Evolutionary conservation across 2,329 filamentous ascomycete species (phyloP).

Genomic region (Alternaria panax): DNA sequence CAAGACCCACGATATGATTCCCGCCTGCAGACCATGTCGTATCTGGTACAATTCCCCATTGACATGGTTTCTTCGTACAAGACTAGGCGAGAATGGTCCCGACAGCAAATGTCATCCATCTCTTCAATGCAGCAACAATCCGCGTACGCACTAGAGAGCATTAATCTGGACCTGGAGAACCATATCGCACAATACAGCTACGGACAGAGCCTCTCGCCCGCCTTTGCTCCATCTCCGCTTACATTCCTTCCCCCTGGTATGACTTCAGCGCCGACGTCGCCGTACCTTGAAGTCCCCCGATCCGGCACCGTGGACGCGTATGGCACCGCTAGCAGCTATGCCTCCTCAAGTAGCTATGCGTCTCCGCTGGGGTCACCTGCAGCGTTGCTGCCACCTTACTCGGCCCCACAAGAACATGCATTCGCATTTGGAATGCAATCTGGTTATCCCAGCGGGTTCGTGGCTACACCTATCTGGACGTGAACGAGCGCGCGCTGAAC

Average conservation of each 20-base stretch:
- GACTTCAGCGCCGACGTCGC: slow-evolving; percentile 46
- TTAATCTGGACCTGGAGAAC: slow-evolving; percentile 51
- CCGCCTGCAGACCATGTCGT: slow-evolving; percentile 53
- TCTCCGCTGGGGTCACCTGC: slow-evolving; percentile 50
- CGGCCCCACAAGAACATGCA: slow-evolving; percentile 50
- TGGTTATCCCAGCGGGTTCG: slow-evolving; percentile 54
- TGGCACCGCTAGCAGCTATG: slow-evolving; percentile 39
- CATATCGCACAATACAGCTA: slow-evolving; percentile 53
- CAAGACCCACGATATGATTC: slow-evolving; percentile 52
- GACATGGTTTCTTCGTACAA: slow-evolving; percentile 55
- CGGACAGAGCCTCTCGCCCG: slow-evolving; percentile 57
- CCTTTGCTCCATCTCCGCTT: slow-evolving; percentile 57
- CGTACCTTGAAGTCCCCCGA: slow-evolving; percentile 57
- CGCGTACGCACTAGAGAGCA: slow-evolving; percentile 47
- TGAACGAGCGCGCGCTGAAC: slow-evolving; percentile 51
- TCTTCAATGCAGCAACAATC: slow-evolving; percentile 48
- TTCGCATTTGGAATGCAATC: slow-evolving; percentile 51
- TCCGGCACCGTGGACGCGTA: slow-evolving; percentile 41
- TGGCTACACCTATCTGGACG: slow-evolving; percentile 54
- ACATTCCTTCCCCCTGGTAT: slow-evolving; percentile 49
- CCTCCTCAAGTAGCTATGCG: slow-evolving; percentile 42
- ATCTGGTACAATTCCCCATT: slow-evolving; percentile 57
- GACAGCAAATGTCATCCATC: slow-evolving; percentile 45
- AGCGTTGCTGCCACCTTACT: slow-evolving; percentile 43
- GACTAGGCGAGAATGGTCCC: slow-evolving; percentile 49